Percentiles rank a stretch among this genome's conserved stretches.
Evolutionary conservation across 257 asterid species (phyloP).

Genomic region (Solanum sejunctum): DNA sequence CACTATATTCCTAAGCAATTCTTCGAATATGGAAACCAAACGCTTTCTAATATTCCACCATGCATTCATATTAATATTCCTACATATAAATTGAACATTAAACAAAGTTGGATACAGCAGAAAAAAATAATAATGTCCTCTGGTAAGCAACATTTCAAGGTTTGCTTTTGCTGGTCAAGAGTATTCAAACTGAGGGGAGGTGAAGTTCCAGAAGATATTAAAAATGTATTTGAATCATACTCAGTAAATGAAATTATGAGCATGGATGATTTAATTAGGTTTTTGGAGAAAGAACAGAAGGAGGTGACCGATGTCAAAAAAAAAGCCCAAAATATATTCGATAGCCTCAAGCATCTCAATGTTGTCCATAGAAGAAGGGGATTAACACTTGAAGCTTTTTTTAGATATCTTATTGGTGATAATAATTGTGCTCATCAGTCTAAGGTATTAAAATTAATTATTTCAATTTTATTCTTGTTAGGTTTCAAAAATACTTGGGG

Average conservation of each 20-base stretch:
- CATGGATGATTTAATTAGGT: neutral
- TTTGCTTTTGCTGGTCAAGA: constrained; percentile 9
- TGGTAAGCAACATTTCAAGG: constrained; percentile 7
- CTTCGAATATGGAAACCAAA: neutral
- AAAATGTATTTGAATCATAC: neutral
- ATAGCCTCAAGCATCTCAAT: neutral
- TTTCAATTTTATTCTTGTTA: neutral
- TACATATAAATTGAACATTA: neutral
- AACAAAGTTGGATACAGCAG: neutral
- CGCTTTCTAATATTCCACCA: neutral
- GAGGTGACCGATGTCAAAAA: neutral
- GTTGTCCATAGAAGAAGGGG: neutral
- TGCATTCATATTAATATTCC: neutral
- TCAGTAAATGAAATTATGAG: constrained; percentile 6
- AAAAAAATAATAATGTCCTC: neutral
- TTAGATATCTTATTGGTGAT: constrained; percentile 7
- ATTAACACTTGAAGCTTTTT: constrained; percentile 4
- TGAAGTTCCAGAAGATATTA: neutral
- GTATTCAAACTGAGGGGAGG: neutral
- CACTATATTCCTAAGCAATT: neutral
- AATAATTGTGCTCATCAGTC: neutral
- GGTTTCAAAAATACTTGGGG: too few species aligned
- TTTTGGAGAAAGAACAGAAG: neutral
- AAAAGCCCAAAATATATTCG: constrained; percentile 2
- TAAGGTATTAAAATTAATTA: neutral